phyloP scores from a whole-genome alignment of 2,329 filamentous ascomycete species.

The Neocucurbitaria cava region DNA sequence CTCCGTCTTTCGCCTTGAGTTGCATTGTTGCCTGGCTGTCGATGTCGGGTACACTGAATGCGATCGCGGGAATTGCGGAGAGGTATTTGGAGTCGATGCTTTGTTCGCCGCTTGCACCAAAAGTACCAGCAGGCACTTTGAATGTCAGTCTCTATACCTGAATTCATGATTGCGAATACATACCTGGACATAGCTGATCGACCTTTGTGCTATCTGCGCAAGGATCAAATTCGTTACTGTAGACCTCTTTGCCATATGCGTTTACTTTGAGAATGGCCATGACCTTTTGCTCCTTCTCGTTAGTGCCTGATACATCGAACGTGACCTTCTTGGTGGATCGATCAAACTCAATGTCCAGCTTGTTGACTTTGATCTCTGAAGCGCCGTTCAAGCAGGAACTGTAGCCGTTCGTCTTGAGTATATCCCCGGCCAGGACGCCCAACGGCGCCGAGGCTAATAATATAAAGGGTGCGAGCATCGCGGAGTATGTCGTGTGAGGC shows the following conservation, averaged over 20 bases:
- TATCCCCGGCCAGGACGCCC: slow-evolving; percentile 68
- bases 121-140: slow-evolving; percentile 74
- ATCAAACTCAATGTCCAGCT: slow-evolving; percentile 80
- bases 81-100: slow-evolving; percentile 75
- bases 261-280: slow-evolving; percentile 76
- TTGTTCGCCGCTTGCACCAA: slow-evolving; percentile 75
- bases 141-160: slow-evolving; percentile 22
- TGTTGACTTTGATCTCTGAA: slow-evolving; percentile 71
- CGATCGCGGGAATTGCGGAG: slow-evolving; percentile 81
- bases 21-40: slow-evolving; percentile 82
- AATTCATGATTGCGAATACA: slow-evolving; percentile 29
- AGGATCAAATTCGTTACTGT: slow-evolving; percentile 81
- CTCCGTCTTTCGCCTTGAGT: slow-evolving; percentile 68
- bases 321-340: slow-evolving; percentile 73
- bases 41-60: slow-evolving; percentile 89
- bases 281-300: slow-evolving; percentile 77
- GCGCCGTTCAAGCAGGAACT: slow-evolving; percentile 69
- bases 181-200: slow-evolving; percentile 80
- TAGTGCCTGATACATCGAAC: slow-evolving; percentile 85
- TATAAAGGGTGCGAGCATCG: slow-evolving; percentile 49
- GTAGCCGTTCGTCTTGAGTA: slow-evolving; percentile 83
- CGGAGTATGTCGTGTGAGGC: slow-evolving; percentile 42
- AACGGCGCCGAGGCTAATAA: slow-evolving; percentile 47
- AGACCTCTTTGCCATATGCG: slow-evolving; percentile 85
- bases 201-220: slow-evolving; percentile 74